Base-by-base conservation (phyloP, 345 rosid species). In the Orychophragmus violaceus region DNA sequence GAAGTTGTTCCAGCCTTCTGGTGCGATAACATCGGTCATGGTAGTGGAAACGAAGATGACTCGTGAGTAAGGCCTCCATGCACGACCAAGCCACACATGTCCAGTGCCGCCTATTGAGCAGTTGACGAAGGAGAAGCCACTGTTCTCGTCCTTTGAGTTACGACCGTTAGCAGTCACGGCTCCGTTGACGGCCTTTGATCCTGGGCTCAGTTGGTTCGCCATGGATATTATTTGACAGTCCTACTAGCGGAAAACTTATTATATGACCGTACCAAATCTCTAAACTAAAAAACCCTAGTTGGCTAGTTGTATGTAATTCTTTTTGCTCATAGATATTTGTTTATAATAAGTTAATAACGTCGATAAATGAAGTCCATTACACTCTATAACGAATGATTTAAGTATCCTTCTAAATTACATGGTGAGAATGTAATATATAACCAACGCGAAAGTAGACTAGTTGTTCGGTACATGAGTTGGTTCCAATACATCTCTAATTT, bases 161-260 rank as follows among this genome's bases (percentile, higher is more conserved):
- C 98, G 83, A 0, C 98, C 94, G 0, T 93, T 88, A 0, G 97
- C 98, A 1, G 98, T 93, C 41, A 90, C 87, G 0, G 90, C 98
- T 68, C 97, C 97, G 2, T 82, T 83, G 56, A 88, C 78, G 1
- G 16, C 18, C 75, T 77, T 87, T 19, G 80, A 74, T n/a, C 98
- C 95, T 0, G 87, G 80, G 1, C 70, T 77, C 14, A 84, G 82
- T 1, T 93, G 91, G 57, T 36, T 80, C 2, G 98, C 97, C 79
- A 88, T 88, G 4, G 98, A 93, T 32, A 90, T 73, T 74, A 93
- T 39, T 68, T 52, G 77, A 74, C 96, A 93, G 18, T 81, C 80
- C 97, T 71, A n/a, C 5, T 50, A 23, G 30, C 2, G 2, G 7
- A 50, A 13, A 50, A 50, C 30, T 50, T 24, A 13, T 50, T 13